Conservation (phyloP, 2,329 filamentous ascomycete species). For the Xylariaceae sp. region DNA sequence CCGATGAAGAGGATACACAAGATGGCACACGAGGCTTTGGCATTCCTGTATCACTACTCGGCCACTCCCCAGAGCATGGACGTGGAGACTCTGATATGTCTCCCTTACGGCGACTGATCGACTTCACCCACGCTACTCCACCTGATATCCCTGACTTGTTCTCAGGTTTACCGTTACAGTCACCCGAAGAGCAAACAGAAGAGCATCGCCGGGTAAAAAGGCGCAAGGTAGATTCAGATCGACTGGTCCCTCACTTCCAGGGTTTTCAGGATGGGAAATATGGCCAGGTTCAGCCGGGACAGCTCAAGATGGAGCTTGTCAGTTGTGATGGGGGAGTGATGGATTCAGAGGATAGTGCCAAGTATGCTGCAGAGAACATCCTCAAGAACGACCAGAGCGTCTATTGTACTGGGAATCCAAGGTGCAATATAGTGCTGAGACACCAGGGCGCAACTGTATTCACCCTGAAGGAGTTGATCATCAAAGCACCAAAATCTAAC, state of each 20-base stretch:
- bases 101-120: too few species aligned
- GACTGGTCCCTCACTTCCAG: constrained; percentile 43
- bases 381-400: constrained; percentile 77
- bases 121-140: constrained; percentile 21
- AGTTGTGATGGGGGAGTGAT: constrained; percentile 86
- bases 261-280: constrained; percentile 78
- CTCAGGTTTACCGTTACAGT: constrained; percentile 22
- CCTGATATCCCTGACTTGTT: constrained; percentile 25
- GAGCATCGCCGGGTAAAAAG: constrained; percentile 56
- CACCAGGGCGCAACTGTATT: constrained; percentile 81
- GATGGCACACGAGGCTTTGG: constrained; percentile 13
- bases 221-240: constrained; percentile 66
- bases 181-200: constrained; percentile 24
- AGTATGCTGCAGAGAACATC: constrained; percentile 73
- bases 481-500: constrained; percentile 75
- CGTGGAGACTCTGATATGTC: too few species aligned
- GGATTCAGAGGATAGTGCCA: constrained; percentile 55
- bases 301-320: constrained; percentile 79
- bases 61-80: too few species aligned
- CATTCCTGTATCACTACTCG: too few species aligned
- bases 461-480: constrained; percentile 77
- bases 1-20: constrained; percentile 3
- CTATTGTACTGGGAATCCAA: constrained; percentile 84
- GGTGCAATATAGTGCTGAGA: constrained; percentile 80
- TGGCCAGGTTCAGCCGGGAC: constrained; percentile 80